These are phyloP conservation scores for Colletotrichum aenigma DNA, from an alignment of 2,329 filamentous ascomycete species.

Conservation along the genomic window DNA sequence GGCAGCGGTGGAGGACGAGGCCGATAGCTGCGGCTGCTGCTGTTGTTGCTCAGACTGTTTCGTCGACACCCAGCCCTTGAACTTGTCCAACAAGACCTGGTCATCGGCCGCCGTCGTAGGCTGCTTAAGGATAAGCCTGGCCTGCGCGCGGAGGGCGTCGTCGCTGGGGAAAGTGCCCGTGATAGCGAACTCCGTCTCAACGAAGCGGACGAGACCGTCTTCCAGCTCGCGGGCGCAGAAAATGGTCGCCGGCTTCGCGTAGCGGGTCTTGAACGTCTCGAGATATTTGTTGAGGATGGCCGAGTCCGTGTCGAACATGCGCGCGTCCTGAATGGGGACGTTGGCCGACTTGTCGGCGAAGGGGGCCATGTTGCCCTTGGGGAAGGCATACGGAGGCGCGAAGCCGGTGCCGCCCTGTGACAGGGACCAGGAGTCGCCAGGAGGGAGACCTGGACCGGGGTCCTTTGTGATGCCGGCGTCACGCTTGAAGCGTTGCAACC, in stretches of 20 bases:
- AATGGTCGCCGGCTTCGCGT: constrained; percentile 51
- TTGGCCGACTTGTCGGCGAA: constrained; percentile 23
- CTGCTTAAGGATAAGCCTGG: constrained; percentile 50
- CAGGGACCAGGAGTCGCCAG: constrained; percentile 47
- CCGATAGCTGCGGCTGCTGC: neutral
- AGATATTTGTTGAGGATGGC: constrained; percentile 53
- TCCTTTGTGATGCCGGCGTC: constrained; percentile 56
- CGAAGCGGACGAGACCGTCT: constrained; percentile 53
- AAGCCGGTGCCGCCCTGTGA: constrained; percentile 59
- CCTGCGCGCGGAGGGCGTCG: constrained; percentile 48
- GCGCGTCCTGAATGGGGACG: constrained; percentile 38
- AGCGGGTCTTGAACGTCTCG: constrained; percentile 45
- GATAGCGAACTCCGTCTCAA: constrained; percentile 41
- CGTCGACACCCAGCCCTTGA: constrained; percentile 49
- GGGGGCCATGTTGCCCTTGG: constrained; percentile 35
- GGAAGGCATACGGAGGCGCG: constrained; percentile 57
- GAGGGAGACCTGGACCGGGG: constrained; percentile 54
- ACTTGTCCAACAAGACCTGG: constrained; percentile 53
- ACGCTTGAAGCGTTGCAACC: constrained; percentile 67
- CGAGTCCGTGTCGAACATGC: constrained; percentile 46
- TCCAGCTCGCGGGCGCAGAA: constrained; percentile 67
- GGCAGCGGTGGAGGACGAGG: neutral
- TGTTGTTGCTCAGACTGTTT: constrained; percentile 21
- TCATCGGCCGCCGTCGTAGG: constrained; percentile 60
- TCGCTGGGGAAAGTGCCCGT: constrained; percentile 52